Base-by-base conservation (phyloP, 768 basidiomycete genomes). In the Wakefieldia striispora region DNA sequence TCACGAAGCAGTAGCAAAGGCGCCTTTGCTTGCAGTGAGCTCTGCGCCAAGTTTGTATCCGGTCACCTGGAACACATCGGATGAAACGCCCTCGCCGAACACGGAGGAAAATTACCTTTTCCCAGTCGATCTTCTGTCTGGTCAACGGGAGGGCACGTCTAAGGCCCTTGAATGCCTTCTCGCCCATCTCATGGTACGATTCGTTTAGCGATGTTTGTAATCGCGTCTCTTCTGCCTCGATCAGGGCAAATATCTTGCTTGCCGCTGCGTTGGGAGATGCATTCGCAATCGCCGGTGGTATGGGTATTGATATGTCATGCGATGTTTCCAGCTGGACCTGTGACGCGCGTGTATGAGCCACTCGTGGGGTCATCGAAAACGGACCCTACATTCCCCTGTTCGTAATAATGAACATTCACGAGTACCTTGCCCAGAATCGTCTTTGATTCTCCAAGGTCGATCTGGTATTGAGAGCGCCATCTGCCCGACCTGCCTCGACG, bases 51-150 rank as follows among this genome's bases (percentile, higher is more conserved):
- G 72, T 65, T 86, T 90, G 67, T 90, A 80, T 33, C 80, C 80
- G 47, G 73, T 65, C 16, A 81, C 78, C 78, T 80, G 40, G 31
- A 27, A 47, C 35, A 14, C 34, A 14, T 23, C 31, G 13, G 19
- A 34, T 53, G 27, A 49, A 19, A 21, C 6, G 31, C 35, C 2
- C 9, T 16, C 41, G 14, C 26, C 29, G 23, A 2, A 34, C 3
- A 20, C 3, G 10, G 10, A 40, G 48, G 12, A 56, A 23, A 43
- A 73, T 11, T 48, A 89, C 91, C 77, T 86, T 91, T 54, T 95
- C 93, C 95, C 97, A 99, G 51, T 98, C 94, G 33, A 98, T 68
- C 69, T 97, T 97, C 64, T 91, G 89, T 58, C 91, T 79, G 12
- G 94, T 97, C 62, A 97, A 74, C 0, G 95, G 97, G 49, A 99